phyloP scores from a whole-genome alignment of 768 basidiomycete genomes.

The Russula sp. region DNA sequence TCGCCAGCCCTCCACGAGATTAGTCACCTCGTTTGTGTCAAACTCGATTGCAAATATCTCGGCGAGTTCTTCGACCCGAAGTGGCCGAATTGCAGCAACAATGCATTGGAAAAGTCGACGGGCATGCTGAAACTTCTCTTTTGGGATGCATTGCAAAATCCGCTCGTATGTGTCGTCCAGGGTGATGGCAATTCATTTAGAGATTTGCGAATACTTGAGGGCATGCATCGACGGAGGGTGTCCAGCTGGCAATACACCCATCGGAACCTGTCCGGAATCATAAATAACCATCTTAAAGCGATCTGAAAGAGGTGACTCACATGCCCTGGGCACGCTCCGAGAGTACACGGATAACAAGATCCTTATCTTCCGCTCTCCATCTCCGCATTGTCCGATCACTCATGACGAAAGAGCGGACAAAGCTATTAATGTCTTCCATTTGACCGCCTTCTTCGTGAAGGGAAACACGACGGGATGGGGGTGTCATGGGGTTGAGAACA shows the following conservation, averaged over 20 bases:
- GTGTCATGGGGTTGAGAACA: background rate
- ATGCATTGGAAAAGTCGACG: slow-evolving; percentile 1
- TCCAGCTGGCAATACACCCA: slow-evolving; percentile 4
- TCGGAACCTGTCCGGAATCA: background rate
- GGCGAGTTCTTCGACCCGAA: background rate
- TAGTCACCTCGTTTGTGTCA: no score
- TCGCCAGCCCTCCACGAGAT: background rate
- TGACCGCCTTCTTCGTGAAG: background rate
- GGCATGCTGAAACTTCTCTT: background rate
- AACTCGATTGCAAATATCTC: background rate
- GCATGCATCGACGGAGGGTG: background rate
- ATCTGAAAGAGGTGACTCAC: background rate
- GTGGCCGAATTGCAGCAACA: background rate
- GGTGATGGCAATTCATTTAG: background rate
- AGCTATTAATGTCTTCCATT: background rate
- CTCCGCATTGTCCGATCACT: background rate
- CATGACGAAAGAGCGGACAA: background rate
- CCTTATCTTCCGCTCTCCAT: background rate
- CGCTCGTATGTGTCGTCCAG: background rate
- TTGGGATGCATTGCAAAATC: background rate
- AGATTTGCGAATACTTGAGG: background rate
- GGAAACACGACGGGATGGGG: background rate
- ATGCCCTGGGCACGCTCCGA: background rate
- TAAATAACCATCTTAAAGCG: background rate
- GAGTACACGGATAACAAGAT: background rate